Conservation (phyloP, 768 basidiomycete genomes). For the Udeniomyces megalosporus region DNA sequence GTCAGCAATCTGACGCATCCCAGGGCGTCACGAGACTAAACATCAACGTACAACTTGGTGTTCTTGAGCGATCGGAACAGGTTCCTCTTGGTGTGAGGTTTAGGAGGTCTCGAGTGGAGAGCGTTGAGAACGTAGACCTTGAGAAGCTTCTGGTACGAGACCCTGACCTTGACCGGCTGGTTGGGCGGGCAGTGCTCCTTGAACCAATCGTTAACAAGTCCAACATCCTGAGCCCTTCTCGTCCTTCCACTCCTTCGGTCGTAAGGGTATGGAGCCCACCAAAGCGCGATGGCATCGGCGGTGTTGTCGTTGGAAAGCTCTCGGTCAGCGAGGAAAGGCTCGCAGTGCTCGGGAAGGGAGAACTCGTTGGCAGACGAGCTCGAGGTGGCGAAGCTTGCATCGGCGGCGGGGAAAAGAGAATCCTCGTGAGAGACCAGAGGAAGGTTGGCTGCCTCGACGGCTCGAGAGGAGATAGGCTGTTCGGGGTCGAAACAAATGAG, state of each 20-base stretch:
- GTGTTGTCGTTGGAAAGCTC: slow-evolving; percentile 63
- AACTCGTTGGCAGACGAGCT: slow-evolving; percentile 58
- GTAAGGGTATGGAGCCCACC: slow-evolving; percentile 98
- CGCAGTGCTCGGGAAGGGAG: slow-evolving; percentile 56
- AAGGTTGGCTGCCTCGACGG: slow-evolving; percentile 56
- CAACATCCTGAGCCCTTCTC: slow-evolving; percentile 86
- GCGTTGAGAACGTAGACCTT: slow-evolving; percentile 94
- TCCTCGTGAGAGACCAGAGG: slow-evolving; percentile 80
- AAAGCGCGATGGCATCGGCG: slow-evolving; percentile 89
- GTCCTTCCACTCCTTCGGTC: slow-evolving; percentile 79
- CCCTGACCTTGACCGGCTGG: slow-evolving; percentile 93
- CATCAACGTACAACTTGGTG: slow-evolving; percentile 55
- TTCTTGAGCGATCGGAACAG: slow-evolving; percentile 69
- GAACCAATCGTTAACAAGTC: slow-evolving; percentile 96
- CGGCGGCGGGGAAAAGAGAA: slow-evolving; percentile 51
- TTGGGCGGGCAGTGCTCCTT: slow-evolving; percentile 93
- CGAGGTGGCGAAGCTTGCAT: slow-evolving; percentile 34
- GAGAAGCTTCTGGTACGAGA: slow-evolving; percentile 89
- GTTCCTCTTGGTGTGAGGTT: slow-evolving; percentile 96
- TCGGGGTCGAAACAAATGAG: not conserved
- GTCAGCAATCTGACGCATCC: not conserved
- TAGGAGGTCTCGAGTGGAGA: slow-evolving; percentile 70
- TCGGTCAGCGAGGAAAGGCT: slow-evolving; percentile 58
- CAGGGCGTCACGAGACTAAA: not conserved
- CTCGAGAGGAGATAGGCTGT: slow-evolving; percentile 71